Base-by-base conservation (phyloP, 176 grass and related monocot species). In the Ensete glaucum region DNA sequence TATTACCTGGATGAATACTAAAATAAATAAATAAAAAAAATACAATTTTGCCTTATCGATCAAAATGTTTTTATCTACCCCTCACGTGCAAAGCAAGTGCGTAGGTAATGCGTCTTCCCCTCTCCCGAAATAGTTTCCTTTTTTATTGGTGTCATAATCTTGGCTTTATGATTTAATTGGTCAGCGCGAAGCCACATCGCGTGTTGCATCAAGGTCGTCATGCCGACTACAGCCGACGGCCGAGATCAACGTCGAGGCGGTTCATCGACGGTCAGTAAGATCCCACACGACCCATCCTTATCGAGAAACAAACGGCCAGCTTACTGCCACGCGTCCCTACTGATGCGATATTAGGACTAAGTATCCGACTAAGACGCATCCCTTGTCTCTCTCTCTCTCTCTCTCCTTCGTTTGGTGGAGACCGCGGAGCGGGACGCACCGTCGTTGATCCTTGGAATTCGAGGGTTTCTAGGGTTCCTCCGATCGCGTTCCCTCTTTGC, bases 251-350 rank as follows among this genome's bases (percentile, higher is more conserved):
- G 64, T 14, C 7, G 24, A 16, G 7, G 0, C 13, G 1, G 15
- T 67, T 12, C 25, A 67, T 67, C 64, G 64, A 73, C 11, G 52
- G 11, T 23, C 71, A 25, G 4, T 1, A 54, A 24, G 52, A 73
- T 54, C 51, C 71, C 4, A 73, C 2, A 16, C 0, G 11, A 21
- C 11, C 4, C 52, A 54, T 55, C 2, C 71, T 73, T 73, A 55
- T 73, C 71, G 71, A 53, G 52, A 73, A 73, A 73, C 71, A 73
- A 73, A 73, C 71, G 71, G 71, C 11, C 52, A 9, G 1, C 13
- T 2, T 7, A 6, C 52, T 16, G n/a, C 71, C 71, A 73, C 52
- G 71, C 21, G 20, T 73, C 21, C 21, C 12, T 54, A 0, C 52
- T 11, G 20, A 73, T 73, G 52, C n/a, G 71, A 73, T 55, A 54